These are phyloP conservation scores for Artemisia tridentata DNA, from an alignment of 129 eudicot species.

Conservation along the genomic window DNA sequence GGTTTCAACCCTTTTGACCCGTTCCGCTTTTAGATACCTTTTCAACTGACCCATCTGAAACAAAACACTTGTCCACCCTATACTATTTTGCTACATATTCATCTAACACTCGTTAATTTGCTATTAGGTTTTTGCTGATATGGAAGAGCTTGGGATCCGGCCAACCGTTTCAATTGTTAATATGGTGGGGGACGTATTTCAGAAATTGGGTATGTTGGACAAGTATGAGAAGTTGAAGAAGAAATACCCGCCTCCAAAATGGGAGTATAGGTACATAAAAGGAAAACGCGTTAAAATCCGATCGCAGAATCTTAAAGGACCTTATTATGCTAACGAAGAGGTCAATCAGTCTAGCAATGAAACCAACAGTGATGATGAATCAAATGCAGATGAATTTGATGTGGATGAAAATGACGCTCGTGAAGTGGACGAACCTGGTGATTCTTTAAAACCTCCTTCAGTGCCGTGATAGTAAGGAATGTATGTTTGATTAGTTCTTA, in stretches of 20 bases:
- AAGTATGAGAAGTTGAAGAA: slow-evolving; percentile 64
- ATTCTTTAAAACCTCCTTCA: slow-evolving; percentile 9
- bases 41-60: background rate
- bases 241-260: slow-evolving; percentile 88
- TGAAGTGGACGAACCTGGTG: slow-evolving; percentile 15
- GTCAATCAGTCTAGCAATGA: slow-evolving; percentile 20
- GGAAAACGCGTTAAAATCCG: slow-evolving; percentile 80
- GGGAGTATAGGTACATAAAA: slow-evolving; percentile 75
- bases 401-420: background rate
- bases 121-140: slow-evolving; percentile 80
- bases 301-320: slow-evolving; percentile 36
- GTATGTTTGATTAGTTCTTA: background rate
- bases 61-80: background rate
- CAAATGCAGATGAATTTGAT: slow-evolving; percentile 31
- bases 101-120: slow-evolving; percentile 11
- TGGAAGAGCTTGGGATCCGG: slow-evolving; percentile 90
- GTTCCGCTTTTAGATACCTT: background rate
- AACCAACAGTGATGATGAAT: slow-evolving; percentile 29
- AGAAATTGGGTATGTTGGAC: slow-evolving; percentile 77
- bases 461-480: slow-evolving; percentile 6
- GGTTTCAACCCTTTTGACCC: background rate
- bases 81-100: background rate
- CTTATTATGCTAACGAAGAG: slow-evolving; percentile 24
- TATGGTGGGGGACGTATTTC: slow-evolving; percentile 80
- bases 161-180: slow-evolving; percentile 62